Percentiles rank a stretch among this genome's conserved stretches.
These are phyloP conservation scores for Cystobasidium onofrii DNA, from an alignment of 768 basidiomycete genomes.

Conservation along the genomic window DNA sequence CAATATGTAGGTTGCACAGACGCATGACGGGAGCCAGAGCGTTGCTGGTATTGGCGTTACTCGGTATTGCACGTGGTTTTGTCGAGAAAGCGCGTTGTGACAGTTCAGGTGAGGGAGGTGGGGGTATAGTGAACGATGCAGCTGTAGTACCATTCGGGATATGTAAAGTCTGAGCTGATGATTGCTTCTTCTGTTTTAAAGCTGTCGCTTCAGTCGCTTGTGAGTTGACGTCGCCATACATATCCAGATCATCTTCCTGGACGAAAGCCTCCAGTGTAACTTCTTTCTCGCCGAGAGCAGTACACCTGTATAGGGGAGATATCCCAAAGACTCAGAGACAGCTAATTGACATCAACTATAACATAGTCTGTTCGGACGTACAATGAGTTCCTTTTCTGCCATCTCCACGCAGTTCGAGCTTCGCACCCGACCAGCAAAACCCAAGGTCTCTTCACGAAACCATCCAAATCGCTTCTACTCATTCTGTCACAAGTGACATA, in stretches of 20 bases:
- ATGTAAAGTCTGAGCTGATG: slow-evolving; percentile 6
- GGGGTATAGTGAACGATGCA: slow-evolving; percentile 36
- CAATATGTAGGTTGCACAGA: slow-evolving; percentile 44
- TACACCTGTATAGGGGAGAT: slow-evolving; percentile 10
- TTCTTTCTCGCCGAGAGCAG: neutral
- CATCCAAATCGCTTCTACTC: slow-evolving; percentile 54
- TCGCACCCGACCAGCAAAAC: slow-evolving; percentile 77
- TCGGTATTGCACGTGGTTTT: neutral
- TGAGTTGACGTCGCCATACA: slow-evolving; percentile 52
- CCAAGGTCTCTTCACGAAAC: slow-evolving; percentile 78
- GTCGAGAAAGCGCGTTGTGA: neutral
- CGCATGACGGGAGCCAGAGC: slow-evolving; percentile 41
- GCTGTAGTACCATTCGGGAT: slow-evolving; percentile 20
- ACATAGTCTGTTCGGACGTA: neutral
- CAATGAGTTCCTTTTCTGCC: slow-evolving; percentile 52
- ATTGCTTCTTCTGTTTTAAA: neutral
- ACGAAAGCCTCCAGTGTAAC: slow-evolving; percentile 63
- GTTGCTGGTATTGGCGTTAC: neutral
- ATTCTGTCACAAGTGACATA: slow-evolving; percentile 72
- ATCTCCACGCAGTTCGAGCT: slow-evolving; percentile 68
- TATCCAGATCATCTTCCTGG: slow-evolving; percentile 58
- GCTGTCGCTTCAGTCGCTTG: slow-evolving; percentile 32
- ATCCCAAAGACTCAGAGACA: too few relatives aligned
- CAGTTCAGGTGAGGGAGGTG: slow-evolving; percentile 14
- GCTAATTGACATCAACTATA: too few relatives aligned